Conservation (phyloP, 176 grass and related monocot species). For the Triticum monococcum region DNA sequence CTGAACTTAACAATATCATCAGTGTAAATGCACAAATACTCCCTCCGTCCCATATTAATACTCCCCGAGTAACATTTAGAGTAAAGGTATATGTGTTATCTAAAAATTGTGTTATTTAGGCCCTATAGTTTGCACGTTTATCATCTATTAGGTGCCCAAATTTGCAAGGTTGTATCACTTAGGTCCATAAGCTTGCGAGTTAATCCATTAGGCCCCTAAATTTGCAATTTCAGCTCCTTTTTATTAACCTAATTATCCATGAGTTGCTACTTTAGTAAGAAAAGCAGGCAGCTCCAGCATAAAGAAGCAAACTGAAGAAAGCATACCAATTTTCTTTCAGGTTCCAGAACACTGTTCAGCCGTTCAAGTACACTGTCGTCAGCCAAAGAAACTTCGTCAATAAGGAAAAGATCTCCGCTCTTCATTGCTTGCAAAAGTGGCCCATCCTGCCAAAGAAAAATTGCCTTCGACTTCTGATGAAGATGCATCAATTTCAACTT, state of each 20-base stretch:
- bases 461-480: conserved; percentile 70
- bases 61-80: not conserved
- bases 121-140: not conserved
- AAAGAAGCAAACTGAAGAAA: conserved; percentile 21
- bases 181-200: not conserved
- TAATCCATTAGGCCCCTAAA: not conserved
- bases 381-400: conserved; percentile 95
- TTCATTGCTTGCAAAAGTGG: conserved; percentile 97
- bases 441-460: conserved; percentile 97
- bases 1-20: not conserved
- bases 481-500: conserved; percentile 68
- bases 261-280: not conserved
- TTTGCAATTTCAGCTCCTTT: not conserved
- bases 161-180: not conserved
- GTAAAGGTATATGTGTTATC: not conserved
- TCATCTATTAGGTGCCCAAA: not conserved
- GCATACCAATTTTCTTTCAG: conserved; percentile 91
- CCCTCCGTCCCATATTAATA: too few relatives aligned
- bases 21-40: not conserved
- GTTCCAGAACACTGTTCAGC: conserved; percentile 95
- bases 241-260: conserved; percentile 2
- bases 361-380: conserved; percentile 98
- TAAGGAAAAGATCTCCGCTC: conserved; percentile 81
- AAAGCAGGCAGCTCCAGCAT: conserved; percentile 17
- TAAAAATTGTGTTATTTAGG: not conserved